Percentiles rank a stretch among this genome's conserved stretches.
phyloP scores from a whole-genome alignment of 2,329 filamentous ascomycete genomes.

The Calonectria fujianensis region DNA sequence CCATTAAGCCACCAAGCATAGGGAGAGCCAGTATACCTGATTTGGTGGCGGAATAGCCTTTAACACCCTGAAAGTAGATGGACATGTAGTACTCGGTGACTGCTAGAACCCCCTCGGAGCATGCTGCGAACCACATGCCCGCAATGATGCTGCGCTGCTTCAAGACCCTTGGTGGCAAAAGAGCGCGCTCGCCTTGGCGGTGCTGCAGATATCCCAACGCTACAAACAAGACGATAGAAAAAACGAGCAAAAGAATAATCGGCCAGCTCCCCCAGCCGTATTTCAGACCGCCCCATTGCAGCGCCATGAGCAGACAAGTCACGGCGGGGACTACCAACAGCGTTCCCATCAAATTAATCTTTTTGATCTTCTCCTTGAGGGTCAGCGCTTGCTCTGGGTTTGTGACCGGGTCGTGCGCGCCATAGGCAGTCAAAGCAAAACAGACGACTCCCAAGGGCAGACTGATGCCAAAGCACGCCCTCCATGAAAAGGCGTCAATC shows the following conservation, averaged over 20 bases:
- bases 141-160: slow-evolving; percentile 53
- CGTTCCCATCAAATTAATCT: slow-evolving; percentile 45
- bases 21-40: slow-evolving; percentile 50
- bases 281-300: slow-evolving; percentile 51
- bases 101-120: slow-evolving; percentile 47
- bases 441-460: slow-evolving; percentile 45
- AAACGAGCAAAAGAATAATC: slow-evolving; percentile 46
- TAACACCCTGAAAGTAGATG: slow-evolving; percentile 53
- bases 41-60: slow-evolving; percentile 46
- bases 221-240: slow-evolving; percentile 35
- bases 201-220: slow-evolving; percentile 48
- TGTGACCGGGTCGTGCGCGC: slow-evolving; percentile 44
- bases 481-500: slow-evolving; percentile 50
- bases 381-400: not conserved
- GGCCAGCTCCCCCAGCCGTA: slow-evolving; percentile 51
- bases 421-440: slow-evolving; percentile 44
- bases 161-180: slow-evolving; percentile 45
- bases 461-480: slow-evolving; percentile 53
- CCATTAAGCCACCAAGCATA: slow-evolving; percentile 47
- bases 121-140: slow-evolving; percentile 50
- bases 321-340: slow-evolving; percentile 44
- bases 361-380: slow-evolving; percentile 45
- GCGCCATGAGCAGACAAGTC: slow-evolving; percentile 49
- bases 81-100: slow-evolving; percentile 54
- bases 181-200: slow-evolving; percentile 44